Percentiles rank a stretch among this genome's conserved stretches.
Evolutionary conservation across 1,284 basidiomycete species (phyloP).

Genomic region (Schizopora paradoxa): DNA sequence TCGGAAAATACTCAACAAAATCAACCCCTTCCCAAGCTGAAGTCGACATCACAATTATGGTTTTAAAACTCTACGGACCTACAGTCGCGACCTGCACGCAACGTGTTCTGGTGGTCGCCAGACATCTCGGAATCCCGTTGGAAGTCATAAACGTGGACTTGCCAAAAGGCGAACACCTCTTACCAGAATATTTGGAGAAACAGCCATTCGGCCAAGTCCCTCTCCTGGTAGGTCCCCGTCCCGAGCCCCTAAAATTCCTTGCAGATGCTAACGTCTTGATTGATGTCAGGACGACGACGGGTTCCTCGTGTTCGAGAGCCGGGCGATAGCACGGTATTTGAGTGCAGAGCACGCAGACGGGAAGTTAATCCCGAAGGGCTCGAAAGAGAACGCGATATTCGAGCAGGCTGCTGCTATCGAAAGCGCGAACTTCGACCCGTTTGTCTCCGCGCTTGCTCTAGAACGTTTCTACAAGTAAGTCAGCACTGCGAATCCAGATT

Average conservation of each 20-base stretch:
- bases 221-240: slow-evolving; percentile 46
- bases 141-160: slow-evolving; percentile 16
- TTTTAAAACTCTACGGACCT: slow-evolving; percentile 16
- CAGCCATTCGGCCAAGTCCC: slow-evolving; percentile 69
- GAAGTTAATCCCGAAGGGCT: slow-evolving; percentile 21
- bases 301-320: slow-evolving; percentile 43
- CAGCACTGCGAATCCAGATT: no score
- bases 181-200: slow-evolving; percentile 32
- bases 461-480: slow-evolving; percentile 36
- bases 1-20: no score
- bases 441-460: slow-evolving; percentile 20
- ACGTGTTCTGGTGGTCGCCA: slow-evolving; percentile 14
- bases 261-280: no score
- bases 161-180: slow-evolving; percentile 38
- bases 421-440: slow-evolving; percentile 29
- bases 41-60: no score
- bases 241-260: no score
- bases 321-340: slow-evolving; percentile 48
- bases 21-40: no score
- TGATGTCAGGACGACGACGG: slow-evolving; percentile 33
- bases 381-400: slow-evolving; percentile 26
- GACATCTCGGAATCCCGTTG: slow-evolving; percentile 19
- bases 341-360: slow-evolving; percentile 33
- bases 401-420: slow-evolving; percentile 32
- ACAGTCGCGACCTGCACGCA: slow-evolving; percentile 17